Percentiles rank a stretch among this genome's conserved stretches.
Conservation (phyloP, 192 early-diverging fungal genomes). For the Physocladia obscura region DNA sequence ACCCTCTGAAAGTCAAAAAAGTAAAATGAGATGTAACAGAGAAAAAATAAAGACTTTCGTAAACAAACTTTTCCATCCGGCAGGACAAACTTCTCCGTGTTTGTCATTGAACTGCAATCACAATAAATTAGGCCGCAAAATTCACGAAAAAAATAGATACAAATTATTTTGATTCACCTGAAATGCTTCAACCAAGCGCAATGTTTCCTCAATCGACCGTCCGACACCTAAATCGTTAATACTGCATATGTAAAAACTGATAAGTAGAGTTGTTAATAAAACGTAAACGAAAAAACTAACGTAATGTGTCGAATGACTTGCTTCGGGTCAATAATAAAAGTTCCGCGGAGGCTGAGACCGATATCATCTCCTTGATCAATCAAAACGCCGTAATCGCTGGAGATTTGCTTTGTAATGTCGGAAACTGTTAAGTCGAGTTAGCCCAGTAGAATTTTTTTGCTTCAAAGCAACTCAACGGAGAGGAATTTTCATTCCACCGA, state of each 20-base stretch:
- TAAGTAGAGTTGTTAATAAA: too few relatives aligned
- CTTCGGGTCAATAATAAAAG: constrained; percentile 55
- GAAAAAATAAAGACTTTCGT: too few relatives aligned
- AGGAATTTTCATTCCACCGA: constrained; percentile 56
- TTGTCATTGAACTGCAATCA: constrained; percentile 59
- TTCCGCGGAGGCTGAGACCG: constrained; percentile 49
- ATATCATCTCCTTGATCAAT: constrained; percentile 29
- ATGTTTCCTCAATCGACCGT: constrained; percentile 63
- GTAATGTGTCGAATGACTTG: constrained; percentile 53
- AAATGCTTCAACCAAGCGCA: constrained; percentile 62
- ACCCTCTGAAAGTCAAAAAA: constrained; percentile 20
- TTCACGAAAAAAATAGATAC: neutral
- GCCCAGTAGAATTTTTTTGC: neutral
- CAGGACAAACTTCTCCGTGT: constrained; percentile 65
- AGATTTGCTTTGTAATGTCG: constrained; percentile 55
- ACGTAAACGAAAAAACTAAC: constrained; percentile 39
- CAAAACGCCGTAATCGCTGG: constrained; percentile 56
- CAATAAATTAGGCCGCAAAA: neutral
- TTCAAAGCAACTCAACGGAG: constrained; percentile 15
- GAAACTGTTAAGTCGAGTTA: constrained; percentile 33
- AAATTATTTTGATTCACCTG: neutral
- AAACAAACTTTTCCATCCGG: constrained; percentile 43
- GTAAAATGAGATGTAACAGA: neutral
- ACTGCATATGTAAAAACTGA: too few relatives aligned
- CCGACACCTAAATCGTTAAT: constrained; percentile 65